Conservation (phyloP, 176 grass and related monocot species). For the Secale cereale region DNA sequence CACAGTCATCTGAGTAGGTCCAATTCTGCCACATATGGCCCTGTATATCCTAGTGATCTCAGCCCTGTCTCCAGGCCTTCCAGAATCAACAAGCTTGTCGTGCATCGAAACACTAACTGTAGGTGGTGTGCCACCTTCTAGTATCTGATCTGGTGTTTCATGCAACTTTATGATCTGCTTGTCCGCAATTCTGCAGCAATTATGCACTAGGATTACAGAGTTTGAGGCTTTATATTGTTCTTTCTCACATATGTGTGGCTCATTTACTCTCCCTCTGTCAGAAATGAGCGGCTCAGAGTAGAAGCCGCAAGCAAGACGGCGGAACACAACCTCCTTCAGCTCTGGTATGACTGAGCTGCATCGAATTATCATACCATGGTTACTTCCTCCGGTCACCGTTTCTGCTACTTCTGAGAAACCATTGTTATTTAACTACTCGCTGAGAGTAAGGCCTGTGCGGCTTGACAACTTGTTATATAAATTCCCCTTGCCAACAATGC, state of each 20-base stretch:
- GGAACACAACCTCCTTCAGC: slow-evolving; percentile 87
- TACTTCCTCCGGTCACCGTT: no score
- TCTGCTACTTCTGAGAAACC: no score
- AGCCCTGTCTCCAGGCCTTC: no score
- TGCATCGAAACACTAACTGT: no score
- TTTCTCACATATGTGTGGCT: slow-evolving; percentile 61
- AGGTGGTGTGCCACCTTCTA: slow-evolving; percentile 44
- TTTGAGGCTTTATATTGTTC: slow-evolving; percentile 80
- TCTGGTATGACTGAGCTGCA: slow-evolving; percentile 94
- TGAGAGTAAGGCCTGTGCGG: no score
- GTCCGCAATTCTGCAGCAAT: slow-evolving; percentile 93
- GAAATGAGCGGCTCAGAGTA: slow-evolving; percentile 91
- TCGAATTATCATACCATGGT: slow-evolving; percentile 79
- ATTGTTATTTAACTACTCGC: no score
- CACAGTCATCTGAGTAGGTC: no score
- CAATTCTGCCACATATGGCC: no score
- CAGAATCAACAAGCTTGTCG: no score
- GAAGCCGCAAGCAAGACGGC: slow-evolving; percentile 80
- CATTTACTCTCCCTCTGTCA: slow-evolving; percentile 87
- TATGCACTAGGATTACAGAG: slow-evolving; percentile 91
- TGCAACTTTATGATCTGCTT: slow-evolving; percentile 96
- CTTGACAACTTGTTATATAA: no score
- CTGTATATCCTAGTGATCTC: no score
- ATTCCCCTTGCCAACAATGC: no score
- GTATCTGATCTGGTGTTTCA: slow-evolving; percentile 95